Percentiles rank a stretch among this genome's conserved stretches.
phyloP scores from a whole-genome alignment of 306 rosid genomes.

The Amphicarpaea edgeworthii region DNA sequence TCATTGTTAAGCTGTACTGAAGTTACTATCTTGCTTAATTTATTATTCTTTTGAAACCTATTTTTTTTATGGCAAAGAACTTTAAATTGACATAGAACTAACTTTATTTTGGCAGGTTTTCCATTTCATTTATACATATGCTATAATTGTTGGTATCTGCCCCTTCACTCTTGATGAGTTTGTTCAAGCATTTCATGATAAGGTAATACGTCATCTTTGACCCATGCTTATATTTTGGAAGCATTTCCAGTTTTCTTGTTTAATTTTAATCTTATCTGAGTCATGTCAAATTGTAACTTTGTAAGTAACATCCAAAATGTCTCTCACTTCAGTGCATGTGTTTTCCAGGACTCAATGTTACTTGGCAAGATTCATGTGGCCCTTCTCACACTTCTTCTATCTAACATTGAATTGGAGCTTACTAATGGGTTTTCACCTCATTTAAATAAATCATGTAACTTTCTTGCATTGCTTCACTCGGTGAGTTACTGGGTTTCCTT shows the following conservation, averaged over 20 bases:
- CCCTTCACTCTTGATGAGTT: slow-evolving; percentile 95
- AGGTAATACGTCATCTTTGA: slow-evolving; percentile 66
- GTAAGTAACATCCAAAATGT: slow-evolving; percentile 36
- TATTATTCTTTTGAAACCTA: slow-evolving; percentile 21
- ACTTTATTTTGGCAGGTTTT: slow-evolving; percentile 70
- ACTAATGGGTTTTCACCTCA: slow-evolving; percentile 60
- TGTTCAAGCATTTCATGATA: slow-evolving; percentile 91
- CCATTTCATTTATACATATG: slow-evolving; percentile 90
- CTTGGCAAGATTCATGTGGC: slow-evolving; percentile 91
- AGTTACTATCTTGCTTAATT: slow-evolving; percentile 27
- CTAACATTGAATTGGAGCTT: slow-evolving; percentile 75
- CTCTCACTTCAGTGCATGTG: slow-evolving; percentile 36
- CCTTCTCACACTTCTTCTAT: slow-evolving; percentile 79
- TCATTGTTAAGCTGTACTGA: slow-evolving; percentile 17
- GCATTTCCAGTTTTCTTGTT: slow-evolving; percentile 27
- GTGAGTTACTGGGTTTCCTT: slow-evolving; percentile 73
- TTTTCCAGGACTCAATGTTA: slow-evolving; percentile 75
- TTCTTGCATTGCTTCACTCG: slow-evolving; percentile 88
- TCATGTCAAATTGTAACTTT: slow-evolving; percentile 16
- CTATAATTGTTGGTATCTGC: slow-evolving; percentile 63
- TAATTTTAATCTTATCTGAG: slow-evolving; percentile 34
- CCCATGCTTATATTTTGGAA: slow-evolving; percentile 36
- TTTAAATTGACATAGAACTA: slow-evolving; percentile 11
- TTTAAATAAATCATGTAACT: slow-evolving; percentile 84
- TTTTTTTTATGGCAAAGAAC: slow-evolving; percentile 24